phyloP scores from a whole-genome alignment of 306 rosid genomes.

The Corylus heterophylla region DNA sequence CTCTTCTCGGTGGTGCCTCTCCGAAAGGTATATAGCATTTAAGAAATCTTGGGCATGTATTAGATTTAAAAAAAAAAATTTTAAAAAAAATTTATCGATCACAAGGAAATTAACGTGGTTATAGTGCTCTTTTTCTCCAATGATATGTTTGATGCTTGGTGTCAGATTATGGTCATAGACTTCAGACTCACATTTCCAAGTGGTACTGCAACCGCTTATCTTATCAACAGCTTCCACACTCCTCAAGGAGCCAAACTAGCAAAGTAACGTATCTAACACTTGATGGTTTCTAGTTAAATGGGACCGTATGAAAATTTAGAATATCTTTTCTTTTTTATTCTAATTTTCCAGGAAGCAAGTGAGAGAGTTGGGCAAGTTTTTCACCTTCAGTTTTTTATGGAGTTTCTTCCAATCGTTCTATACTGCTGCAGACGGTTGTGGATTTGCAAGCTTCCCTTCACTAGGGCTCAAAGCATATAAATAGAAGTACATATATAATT shows the following conservation, averaged over 20 bases:
- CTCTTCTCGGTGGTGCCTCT: slow-evolving; percentile 22
- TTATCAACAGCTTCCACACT: slow-evolving; percentile 64
- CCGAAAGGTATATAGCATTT: background rate
- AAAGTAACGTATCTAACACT: background rate
- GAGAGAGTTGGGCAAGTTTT: slow-evolving; percentile 7
- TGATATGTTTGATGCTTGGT: slow-evolving; percentile 11
- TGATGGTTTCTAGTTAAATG: background rate
- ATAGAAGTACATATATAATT: background rate
- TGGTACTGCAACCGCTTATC: slow-evolving; percentile 66
- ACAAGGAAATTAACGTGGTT: background rate
- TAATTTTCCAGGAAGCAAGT: slow-evolving; percentile 15
- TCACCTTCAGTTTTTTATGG: slow-evolving; percentile 10
- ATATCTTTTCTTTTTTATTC: background rate
- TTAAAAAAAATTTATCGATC: background rate
- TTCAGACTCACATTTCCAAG: slow-evolving; percentile 65
- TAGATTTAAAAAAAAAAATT: no score
- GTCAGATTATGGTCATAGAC: slow-evolving; percentile 52
- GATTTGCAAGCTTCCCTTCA: slow-evolving; percentile 2
- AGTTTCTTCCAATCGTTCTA: slow-evolving; percentile 8
- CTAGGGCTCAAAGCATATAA: slow-evolving; percentile 8
- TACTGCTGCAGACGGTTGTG: background rate
- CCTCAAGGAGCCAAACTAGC: slow-evolving; percentile 28
- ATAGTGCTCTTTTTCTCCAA: background rate
- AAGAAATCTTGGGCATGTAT: no score
- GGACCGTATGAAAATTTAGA: background rate